A percentile compares a stretch with the other conserved stretches of the same genome.
Conservation (phyloP, 2,329 filamentous ascomycete species). For the Aureobasidium sp. region DNA sequence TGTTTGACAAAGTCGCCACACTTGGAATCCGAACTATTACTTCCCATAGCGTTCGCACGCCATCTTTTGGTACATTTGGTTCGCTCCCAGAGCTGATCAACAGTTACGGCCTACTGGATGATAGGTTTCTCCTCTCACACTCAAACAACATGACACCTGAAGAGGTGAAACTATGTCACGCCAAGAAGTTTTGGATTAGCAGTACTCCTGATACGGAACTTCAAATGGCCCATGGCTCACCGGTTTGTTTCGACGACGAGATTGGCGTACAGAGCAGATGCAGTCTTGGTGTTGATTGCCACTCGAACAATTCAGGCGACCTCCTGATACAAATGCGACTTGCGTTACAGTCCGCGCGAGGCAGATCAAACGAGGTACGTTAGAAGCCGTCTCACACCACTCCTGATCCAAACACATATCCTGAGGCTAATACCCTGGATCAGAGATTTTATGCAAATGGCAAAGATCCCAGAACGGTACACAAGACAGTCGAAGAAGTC, state of each 20-base stretch:
- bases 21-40: neutral
- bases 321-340: constrained; percentile 29
- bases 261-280: constrained; percentile 21
- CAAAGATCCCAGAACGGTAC: constrained; percentile 21
- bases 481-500: constrained; percentile 32
- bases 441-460: neutral
- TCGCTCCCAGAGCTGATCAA: neutral
- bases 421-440: neutral
- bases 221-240: constrained; percentile 34
- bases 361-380: constrained; percentile 21
- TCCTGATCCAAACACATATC: neutral
- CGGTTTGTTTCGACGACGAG: constrained; percentile 29
- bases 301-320: constrained; percentile 23
- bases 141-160: constrained; percentile 9
- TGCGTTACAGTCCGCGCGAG: constrained; percentile 26
- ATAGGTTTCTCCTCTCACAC: neutral
- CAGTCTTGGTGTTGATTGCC: constrained; percentile 29
- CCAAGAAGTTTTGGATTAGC: constrained; percentile 31
- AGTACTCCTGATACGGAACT: constrained; percentile 43
- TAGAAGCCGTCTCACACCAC: neutral
- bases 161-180: constrained; percentile 30
- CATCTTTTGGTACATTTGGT: neutral
- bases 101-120: neutral
- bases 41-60: neutral
- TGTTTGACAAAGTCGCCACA: neutral